A percentile compares a stretch with the other conserved stretches of the same genome.
Evolutionary conservation across 805 yeast species (phyloP).

Genomic region (Candida nitratophila): DNA sequence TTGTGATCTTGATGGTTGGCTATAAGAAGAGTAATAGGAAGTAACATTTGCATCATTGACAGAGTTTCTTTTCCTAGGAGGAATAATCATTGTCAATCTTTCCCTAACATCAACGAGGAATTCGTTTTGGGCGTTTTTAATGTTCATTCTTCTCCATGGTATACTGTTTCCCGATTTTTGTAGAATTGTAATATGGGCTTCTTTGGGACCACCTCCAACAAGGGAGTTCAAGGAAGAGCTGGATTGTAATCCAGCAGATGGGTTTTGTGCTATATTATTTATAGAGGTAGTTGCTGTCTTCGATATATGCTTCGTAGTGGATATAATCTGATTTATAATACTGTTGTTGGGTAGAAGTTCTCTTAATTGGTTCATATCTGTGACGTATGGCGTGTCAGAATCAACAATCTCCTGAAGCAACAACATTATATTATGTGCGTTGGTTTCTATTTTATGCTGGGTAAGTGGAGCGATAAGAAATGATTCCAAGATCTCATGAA

Average conservation of each 20-base stretch:
- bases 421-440: constrained; percentile 63
- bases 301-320: constrained; percentile 29
- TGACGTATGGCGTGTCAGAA: constrained; percentile 63
- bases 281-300: constrained; percentile 24
- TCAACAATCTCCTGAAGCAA: constrained; percentile 74
- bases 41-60: constrained; percentile 6
- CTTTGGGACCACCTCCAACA: constrained; percentile 1
- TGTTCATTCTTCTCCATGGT: constrained; percentile 78
- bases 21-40: constrained; percentile 23
- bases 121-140: constrained; percentile 75
- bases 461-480: constrained; percentile 46
- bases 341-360: constrained; percentile 65
- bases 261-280: constrained; percentile 19
- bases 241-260: not conserved
- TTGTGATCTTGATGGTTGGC: constrained; percentile 15
- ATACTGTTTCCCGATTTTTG: constrained; percentile 30
- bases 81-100: constrained; percentile 46
- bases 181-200: constrained; percentile 11
- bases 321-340: constrained; percentile 44
- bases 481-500: constrained; percentile 31
- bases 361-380: constrained; percentile 63
- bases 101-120: constrained; percentile 80
- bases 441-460: constrained; percentile 52
- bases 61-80: constrained; percentile 18
- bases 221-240: not conserved